phyloP scores from a whole-genome alignment of 345 rosid genomes.

The Acer campestre region DNA sequence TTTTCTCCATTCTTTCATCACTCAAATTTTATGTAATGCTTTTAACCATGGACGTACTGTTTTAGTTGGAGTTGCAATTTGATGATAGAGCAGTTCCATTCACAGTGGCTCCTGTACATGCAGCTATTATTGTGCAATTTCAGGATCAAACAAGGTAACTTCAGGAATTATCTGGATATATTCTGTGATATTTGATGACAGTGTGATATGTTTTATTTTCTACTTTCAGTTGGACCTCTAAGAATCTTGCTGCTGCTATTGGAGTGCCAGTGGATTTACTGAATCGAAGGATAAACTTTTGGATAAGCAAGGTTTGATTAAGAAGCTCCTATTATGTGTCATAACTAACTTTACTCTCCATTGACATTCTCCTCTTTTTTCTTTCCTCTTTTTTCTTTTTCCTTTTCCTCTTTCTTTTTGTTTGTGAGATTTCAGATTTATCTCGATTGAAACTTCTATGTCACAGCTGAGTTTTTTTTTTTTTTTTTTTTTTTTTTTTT shows the following conservation, averaged over 20 bases:
- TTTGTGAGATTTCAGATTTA: neutral
- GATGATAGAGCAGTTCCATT: slow-evolving; percentile 83
- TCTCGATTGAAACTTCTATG: slow-evolving; percentile 6
- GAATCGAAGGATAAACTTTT: slow-evolving; percentile 74
- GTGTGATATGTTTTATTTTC: slow-evolving; percentile 17
- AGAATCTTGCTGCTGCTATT: slow-evolving; percentile 64
- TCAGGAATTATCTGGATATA: slow-evolving; percentile 15
- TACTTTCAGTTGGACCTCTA: slow-evolving; percentile 76
- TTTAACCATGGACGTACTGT: slow-evolving; percentile 22
- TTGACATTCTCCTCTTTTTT: neutral
- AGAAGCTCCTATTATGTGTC: slow-evolving; percentile 8
- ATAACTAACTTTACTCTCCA: slow-evolving; percentile 1
- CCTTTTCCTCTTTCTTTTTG: neutral
- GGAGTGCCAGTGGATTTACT: slow-evolving; percentile 77
- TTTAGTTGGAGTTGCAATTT: slow-evolving; percentile 89
- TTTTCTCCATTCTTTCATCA: neutral
- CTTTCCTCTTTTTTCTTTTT: neutral
- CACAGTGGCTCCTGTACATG: slow-evolving; percentile 84
- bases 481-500: too few relatives aligned
- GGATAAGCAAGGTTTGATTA: slow-evolving; percentile 82
- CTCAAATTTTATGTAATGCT: neutral
- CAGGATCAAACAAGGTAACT: slow-evolving; percentile 79
- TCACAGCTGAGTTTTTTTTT: neutral
- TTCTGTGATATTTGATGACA: neutral
- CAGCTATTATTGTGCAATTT: slow-evolving; percentile 92